These are phyloP conservation scores for Rehmannia glutinosa DNA, from an alignment of 257 asterid genomes.

Conservation along the genomic window DNA sequence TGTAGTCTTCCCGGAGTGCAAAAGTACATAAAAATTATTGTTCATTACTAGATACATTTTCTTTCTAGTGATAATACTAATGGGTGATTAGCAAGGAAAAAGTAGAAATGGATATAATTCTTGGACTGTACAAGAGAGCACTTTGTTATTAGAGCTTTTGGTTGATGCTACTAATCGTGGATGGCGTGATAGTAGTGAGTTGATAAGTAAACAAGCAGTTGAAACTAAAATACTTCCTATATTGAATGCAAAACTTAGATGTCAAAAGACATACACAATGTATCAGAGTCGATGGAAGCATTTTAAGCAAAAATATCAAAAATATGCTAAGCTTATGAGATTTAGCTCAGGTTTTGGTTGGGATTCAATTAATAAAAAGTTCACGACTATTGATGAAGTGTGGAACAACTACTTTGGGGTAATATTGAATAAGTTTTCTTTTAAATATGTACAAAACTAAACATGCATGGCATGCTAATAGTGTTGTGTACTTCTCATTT, in stretches of 20 bases:
- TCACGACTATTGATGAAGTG: neutral
- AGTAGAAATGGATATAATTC: neutral
- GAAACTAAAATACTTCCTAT: neutral
- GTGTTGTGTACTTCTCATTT: too few species aligned
- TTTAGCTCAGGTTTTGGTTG: neutral
- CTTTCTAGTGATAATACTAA: too few species aligned
- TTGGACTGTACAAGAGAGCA: neutral
- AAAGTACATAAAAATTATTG: too few species aligned
- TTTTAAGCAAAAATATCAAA: neutral
- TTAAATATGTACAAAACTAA: too few species aligned
- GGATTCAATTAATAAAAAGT: neutral
- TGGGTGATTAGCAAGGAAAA: neutral
- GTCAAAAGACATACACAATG: neutral
- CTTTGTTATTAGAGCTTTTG: neutral
- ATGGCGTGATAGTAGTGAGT: neutral
- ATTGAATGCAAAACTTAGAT: neutral
- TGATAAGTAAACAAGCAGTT: neutral
- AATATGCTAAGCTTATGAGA: neutral
- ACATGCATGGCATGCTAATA: too few species aligned
- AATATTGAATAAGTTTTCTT: too few species aligned
- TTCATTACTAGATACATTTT: too few species aligned
- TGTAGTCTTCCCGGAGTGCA: too few species aligned
- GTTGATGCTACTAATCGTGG: neutral
- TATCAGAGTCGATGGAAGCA: neutral
- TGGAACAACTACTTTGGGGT: too few species aligned